Evolutionary conservation across 768 basidiomycete genomes (phyloP).

Genomic region (Pholiota microspora): DNA sequence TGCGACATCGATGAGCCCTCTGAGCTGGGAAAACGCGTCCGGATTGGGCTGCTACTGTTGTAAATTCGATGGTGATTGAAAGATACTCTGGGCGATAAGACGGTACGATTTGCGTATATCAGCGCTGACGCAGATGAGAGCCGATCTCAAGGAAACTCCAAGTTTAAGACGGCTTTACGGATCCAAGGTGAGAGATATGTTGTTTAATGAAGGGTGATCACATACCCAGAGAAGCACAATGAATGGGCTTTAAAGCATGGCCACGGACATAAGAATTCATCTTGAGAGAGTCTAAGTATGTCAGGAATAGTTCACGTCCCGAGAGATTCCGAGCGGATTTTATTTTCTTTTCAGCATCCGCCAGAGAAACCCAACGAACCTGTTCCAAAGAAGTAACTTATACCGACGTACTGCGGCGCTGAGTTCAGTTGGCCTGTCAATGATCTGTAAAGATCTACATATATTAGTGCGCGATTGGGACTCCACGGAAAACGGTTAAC

Average conservation of each 20-base stretch:
- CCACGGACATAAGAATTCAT: constrained; percentile 2
- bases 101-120: neutral
- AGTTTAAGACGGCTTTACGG: constrained; percentile 12
- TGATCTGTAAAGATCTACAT: neutral
- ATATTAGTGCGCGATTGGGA: no score
- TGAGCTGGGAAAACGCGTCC: constrained; percentile 13
- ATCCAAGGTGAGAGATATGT: constrained; percentile 7
- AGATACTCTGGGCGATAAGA: constrained; percentile 1
- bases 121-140: constrained; percentile 3
- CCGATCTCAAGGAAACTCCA: constrained; percentile 12
- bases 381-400: neutral
- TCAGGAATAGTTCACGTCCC: constrained; percentile 11
- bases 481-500: no score
- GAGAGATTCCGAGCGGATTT: constrained; percentile 12
- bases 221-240: constrained; percentile 8
- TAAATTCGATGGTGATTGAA: constrained; percentile 9
- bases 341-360: constrained; percentile 1
- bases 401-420: neutral
- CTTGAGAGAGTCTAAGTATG: neutral
- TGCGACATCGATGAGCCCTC: constrained; percentile 5
- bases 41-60: constrained; percentile 12
- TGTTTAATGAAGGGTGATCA: constrained; percentile 2
- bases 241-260: neutral
- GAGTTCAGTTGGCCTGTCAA: neutral
- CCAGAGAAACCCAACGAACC: neutral